phyloP scores from a whole-genome alignment of 2,329 filamentous ascomycete species.

The Colletotrichum paranaense region DNA sequence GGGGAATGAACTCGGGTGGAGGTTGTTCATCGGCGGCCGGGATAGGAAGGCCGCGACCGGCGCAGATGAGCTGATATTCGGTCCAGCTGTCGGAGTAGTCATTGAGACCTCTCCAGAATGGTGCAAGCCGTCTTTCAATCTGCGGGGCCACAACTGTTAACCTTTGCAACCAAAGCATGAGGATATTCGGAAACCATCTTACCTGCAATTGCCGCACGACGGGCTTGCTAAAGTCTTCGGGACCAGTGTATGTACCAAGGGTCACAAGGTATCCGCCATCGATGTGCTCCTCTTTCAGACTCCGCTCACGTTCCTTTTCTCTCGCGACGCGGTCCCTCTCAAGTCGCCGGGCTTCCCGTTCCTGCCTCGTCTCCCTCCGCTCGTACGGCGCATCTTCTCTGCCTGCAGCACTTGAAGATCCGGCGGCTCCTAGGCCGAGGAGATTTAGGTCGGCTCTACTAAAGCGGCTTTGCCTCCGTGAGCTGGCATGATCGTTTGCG shows the following conservation, averaged over 20 bases:
- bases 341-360: constrained; percentile 85
- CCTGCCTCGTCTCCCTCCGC: constrained; percentile 89
- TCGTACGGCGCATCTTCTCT: constrained; percentile 60
- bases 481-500: constrained; percentile 15
- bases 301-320: constrained; percentile 87
- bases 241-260: constrained; percentile 89
- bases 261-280: constrained; percentile 97
- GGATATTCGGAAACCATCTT: constrained; percentile 41
- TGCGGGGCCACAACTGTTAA: constrained; percentile 49
- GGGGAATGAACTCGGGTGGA: constrained; percentile 70
- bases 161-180: background rate
- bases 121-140: constrained; percentile 93
- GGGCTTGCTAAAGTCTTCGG: constrained; percentile 92
- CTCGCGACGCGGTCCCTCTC: constrained; percentile 84
- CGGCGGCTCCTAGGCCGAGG: constrained; percentile 53
- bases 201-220: constrained; percentile 93
- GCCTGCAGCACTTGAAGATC: constrained; percentile 50
- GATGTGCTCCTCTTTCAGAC: constrained; percentile 90
- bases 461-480: constrained; percentile 36
- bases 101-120: constrained; percentile 94
- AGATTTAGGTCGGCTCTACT: constrained; percentile 60
- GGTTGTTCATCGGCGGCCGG: constrained; percentile 87
- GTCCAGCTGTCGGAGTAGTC: constrained; percentile 92
- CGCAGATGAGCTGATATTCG: constrained; percentile 94
- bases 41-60: constrained; percentile 84